phyloP scores from a whole-genome alignment of 2,329 filamentous ascomycete species.

The Akanthomyces muscarius region DNA sequence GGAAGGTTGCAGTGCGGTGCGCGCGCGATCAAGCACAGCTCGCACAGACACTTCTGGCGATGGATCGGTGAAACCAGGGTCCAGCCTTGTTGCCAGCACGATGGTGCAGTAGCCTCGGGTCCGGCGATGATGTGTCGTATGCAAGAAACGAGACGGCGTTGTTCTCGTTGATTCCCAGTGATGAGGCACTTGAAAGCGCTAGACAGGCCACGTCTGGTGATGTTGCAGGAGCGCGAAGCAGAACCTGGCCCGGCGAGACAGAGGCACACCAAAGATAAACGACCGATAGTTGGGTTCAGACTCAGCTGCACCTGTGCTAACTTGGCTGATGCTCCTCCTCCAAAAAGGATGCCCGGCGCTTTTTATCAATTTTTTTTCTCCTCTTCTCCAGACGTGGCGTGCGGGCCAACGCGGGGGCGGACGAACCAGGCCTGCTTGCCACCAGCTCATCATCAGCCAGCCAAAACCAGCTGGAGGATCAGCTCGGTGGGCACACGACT shows the following conservation, averaged over 20 bases:
- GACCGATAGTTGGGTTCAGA: background rate
- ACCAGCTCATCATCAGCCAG: background rate
- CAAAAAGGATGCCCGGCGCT: background rate
- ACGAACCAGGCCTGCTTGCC: background rate
- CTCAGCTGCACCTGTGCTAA: background rate
- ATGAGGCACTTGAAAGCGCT: no score
- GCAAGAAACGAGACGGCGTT: background rate
- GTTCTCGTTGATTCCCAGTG: background rate
- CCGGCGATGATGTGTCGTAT: background rate
- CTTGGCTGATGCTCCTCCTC: no score
- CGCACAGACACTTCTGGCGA: slow-evolving; percentile 4
- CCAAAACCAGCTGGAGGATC: background rate
- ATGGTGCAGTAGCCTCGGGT: background rate
- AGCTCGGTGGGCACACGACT: slow-evolving; percentile 8
- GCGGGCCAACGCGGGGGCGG: slow-evolving; percentile 10
- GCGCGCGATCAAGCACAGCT: background rate
- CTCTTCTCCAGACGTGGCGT: background rate
- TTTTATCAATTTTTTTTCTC: background rate
- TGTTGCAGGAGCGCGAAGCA: background rate
- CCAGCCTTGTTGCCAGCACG: background rate
- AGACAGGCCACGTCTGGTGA: background rate
- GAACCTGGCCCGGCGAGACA: background rate
- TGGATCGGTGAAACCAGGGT: background rate
- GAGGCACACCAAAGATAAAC: background rate
- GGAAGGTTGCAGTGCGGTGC: background rate